Base-by-base conservation (phyloP, 1,284 basidiomycete genomes). In the Meira miltonrushii region DNA sequence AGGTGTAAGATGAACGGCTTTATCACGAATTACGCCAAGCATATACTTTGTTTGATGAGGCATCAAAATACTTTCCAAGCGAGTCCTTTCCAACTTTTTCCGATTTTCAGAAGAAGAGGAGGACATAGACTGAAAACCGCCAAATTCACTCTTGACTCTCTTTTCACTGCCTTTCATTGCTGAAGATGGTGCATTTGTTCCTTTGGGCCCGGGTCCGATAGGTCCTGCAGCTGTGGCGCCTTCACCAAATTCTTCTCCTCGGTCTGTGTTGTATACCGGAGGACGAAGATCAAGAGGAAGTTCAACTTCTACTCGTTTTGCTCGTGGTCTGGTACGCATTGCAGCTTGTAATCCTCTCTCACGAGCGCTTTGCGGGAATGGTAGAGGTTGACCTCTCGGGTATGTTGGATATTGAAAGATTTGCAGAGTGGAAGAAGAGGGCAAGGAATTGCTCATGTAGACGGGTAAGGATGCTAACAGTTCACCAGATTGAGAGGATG, bases 391-490 rank as follows among this genome's bases (percentile, higher is more conserved):
- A n/a, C 65, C 65, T 39, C 66, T 64, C 33, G 66, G 67, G 43
- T 71, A 74, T 54, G 73, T 69, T 8, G 75, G 75, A 47, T 76
- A 77, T 55, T 76, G 74, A 37, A 77, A 75, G 17, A 76, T 53
- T 50, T 74, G 65, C 0, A 77, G 61, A 1, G 62, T 62, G 3
- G 70, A 65, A 3, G 61, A 53, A 39, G 59, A 56, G n/a, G 68
- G 64, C 33, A 74, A 58, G 2, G 72, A 72, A 46, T 60, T 60
- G 55, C 67, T 69, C 12, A 76, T 65, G 47, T 72, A 77, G 56
- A 77, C 68, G 15, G 75, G 75, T n/a, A 76, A 54, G 1, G 73
- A 72, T 10, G 70, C 68, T n/a, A 72, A 66, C 25, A 72, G 59
- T 40, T 65, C 61, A 19, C 39, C 28, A 39, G 28, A 33, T 33